Evolutionary conservation across 495 filamentous ascomycete species (phyloP), one percentile per base, ranked within the genome.

Genomic region (Talaromyces adpressus): DNA sequence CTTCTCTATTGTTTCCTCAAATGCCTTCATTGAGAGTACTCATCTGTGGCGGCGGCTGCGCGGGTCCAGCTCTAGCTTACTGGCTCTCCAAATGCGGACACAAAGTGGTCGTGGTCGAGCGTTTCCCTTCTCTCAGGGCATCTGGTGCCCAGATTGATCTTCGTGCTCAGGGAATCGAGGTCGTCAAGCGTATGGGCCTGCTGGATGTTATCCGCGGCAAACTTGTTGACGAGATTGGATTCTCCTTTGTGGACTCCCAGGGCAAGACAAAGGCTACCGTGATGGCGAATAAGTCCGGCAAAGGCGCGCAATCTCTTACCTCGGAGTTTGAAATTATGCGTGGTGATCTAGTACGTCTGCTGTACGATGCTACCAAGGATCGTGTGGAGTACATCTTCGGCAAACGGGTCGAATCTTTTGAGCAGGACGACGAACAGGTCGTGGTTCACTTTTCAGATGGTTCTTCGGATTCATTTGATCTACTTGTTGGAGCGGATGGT

Each of bases 401-500:
- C 6, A 68, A 67, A 54, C 67, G 63, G 6, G 66, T 75, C 11
- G 66, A 69, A 4, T 9, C 41, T 18, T 66, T 76, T 41, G 64
- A 68, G 6, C 62, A 72, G 70, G 58, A 71, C 32, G 62, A 69
- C 14, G 49, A 65, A 6, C 58, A 73, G 11, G 59, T 69, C 22
- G 73, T 77, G 3, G 81, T 76, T 6, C 51, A 51, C 8, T 78
- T 84, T 63, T 69, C 68, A 4, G 74, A 80, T 60, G 77, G 77
- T 4, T 64, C 63, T 9, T 63, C 45, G 11, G 69, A 69, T 25
- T 72, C 63, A 16, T 85, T 72, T 63, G 82, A 85, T 67, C 61
- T 84, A 6, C 61, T 84, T 0, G 75, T 84, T 23, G 82, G 72
- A 3, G 78, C 79, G 3, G 82, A 84, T 65, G 82, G 83, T 2